Evolutionary conservation across 345 rosid species (phyloP).

Genomic region (Eutrema japonicum): DNA sequence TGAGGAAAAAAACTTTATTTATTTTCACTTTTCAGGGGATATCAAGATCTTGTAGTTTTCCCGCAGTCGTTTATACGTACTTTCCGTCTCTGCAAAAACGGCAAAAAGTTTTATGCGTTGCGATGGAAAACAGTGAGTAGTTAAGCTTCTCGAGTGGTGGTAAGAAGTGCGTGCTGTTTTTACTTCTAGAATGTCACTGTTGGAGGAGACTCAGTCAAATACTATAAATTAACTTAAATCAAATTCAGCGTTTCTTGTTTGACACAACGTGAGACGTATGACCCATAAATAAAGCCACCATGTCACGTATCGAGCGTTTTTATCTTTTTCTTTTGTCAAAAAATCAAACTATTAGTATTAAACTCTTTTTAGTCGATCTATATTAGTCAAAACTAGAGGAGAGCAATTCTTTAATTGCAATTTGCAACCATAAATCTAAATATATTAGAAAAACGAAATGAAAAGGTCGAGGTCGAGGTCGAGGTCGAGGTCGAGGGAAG

Average conservation of each 20-base stretch:
- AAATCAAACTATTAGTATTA: background rate
- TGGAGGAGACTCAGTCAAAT: background rate
- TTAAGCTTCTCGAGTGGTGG: background rate
- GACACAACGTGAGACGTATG: slow-evolving; percentile 16
- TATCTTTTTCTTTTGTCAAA: background rate
- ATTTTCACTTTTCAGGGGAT: slow-evolving; percentile 9
- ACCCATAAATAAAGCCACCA: slow-evolving; percentile 26
- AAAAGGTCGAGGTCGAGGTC: background rate
- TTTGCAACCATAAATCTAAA: background rate
- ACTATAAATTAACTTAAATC: background rate
- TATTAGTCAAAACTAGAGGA: background rate
- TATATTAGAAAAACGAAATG: background rate
- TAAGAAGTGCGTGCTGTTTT: slow-evolving; percentile 22
- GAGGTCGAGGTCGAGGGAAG: background rate
- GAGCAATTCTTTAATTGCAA: background rate
- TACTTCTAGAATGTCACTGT: slow-evolving; percentile 8
- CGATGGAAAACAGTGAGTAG: background rate
- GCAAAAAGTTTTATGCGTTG: slow-evolving; percentile 1
- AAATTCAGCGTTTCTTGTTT: slow-evolving; percentile 33
- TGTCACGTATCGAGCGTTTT: background rate
- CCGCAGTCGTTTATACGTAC: background rate
- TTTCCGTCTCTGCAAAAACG: slow-evolving; percentile 5
- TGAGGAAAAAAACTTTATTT: background rate
- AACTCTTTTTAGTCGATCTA: too few species aligned
- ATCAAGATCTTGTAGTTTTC: background rate